Conservation (phyloP, 202 grass and related monocot species). For the Hordeum pubiflorum region DNA sequence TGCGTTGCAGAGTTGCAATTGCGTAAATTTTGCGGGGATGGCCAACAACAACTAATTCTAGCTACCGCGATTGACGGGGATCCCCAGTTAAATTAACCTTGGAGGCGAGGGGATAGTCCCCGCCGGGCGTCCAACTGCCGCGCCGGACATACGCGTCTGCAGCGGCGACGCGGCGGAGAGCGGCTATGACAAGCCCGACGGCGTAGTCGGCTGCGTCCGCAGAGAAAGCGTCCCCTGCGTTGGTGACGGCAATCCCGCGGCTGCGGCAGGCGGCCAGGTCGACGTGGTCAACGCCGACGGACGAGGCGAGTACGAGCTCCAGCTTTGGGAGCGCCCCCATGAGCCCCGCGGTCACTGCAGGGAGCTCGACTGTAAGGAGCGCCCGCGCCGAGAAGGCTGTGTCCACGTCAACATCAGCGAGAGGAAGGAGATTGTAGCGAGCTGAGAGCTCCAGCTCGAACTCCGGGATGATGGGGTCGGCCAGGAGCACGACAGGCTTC, state of each 20-base stretch:
- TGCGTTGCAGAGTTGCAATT: background rate
- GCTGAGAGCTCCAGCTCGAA: background rate
- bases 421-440: background rate
- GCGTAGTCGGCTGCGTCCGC: constrained; percentile 39
- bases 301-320: constrained; percentile 22
- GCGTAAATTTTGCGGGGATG: background rate
- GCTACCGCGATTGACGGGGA: background rate
- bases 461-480: background rate
- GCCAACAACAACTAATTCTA: too few species aligned
- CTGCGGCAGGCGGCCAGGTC: constrained; percentile 39
- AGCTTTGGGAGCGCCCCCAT: constrained; percentile 30
- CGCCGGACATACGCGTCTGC: constrained; percentile 37
- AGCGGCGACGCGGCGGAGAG: constrained; percentile 30
- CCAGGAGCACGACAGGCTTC: background rate
- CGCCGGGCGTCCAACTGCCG: constrained; percentile 27
- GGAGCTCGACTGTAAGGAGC: background rate
- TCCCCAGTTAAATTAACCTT: background rate
- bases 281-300: constrained; percentile 48
- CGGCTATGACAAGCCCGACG: constrained; percentile 43
- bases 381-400: background rate
- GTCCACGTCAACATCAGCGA: background rate
- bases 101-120: constrained; percentile 18
- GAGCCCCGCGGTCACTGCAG: background rate
- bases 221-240: constrained; percentile 38
- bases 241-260: constrained; percentile 42